Percentiles rank a stretch among this genome's conserved stretches.
These are phyloP conservation scores for Salix koriyanagi DNA, from an alignment of 345 rosid species.

Conservation along the genomic window DNA sequence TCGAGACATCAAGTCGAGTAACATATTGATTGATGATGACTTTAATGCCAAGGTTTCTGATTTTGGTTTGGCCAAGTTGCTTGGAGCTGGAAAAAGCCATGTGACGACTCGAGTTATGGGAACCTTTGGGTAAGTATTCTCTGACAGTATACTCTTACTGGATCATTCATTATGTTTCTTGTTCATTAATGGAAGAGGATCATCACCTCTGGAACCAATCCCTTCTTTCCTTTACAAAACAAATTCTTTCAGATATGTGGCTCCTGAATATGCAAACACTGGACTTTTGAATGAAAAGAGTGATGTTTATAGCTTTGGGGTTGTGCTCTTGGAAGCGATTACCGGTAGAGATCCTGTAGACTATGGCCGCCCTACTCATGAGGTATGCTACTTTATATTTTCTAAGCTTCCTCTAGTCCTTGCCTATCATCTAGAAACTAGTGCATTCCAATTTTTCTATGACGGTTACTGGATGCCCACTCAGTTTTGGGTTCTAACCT, in stretches of 20 bases:
- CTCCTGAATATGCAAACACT: constrained; percentile 97
- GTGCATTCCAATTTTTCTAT: neutral
- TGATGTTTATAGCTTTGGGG: constrained; percentile 97
- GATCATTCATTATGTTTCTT: neutral
- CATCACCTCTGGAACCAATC: neutral
- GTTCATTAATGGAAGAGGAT: neutral
- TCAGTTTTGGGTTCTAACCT: neutral
- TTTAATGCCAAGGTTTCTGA: constrained; percentile 95
- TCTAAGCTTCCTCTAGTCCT: neutral
- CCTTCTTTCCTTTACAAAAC: neutral
- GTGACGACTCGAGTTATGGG: constrained; percentile 99
- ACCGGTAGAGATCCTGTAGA: constrained; percentile 98
- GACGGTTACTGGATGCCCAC: constrained; percentile 1
- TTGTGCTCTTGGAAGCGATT: constrained; percentile 81
- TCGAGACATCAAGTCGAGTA: constrained; percentile 95
- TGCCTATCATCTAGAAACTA: neutral
- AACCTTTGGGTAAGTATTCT: constrained; percentile 74
- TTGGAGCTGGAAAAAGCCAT: constrained; percentile 94
- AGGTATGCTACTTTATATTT: constrained; percentile 46
- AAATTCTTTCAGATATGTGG: constrained; percentile 65
- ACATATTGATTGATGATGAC: constrained; percentile 83
- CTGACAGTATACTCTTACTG: neutral
- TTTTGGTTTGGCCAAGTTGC: constrained; percentile 95
- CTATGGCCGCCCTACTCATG: constrained; percentile 77
- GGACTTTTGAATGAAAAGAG: constrained; percentile 98